Evolutionary conservation across 352 stramenopile species (phyloP), one percentile per base, ranked within the genome.

Genomic region (Pythium graminicola): DNA sequence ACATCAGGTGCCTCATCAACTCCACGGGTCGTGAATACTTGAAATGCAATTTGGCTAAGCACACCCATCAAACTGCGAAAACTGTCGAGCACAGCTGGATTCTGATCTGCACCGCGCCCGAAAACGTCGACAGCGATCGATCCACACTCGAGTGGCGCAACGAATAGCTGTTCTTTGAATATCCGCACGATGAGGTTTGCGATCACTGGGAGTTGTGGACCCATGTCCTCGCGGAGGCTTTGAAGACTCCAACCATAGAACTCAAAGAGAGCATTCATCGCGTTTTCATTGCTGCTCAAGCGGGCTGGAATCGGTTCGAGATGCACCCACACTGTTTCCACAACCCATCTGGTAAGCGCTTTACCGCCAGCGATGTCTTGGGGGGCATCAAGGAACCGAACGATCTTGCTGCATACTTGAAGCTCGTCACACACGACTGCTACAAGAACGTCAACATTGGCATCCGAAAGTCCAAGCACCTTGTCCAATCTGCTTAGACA

Each of bases 241-340:
- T 83, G 78, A 35, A 89, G 47, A 64, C 75, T 86, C 75, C 78
- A 89, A 26, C 73, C 71, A 53, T 83, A 85, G 13, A 89, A 60
- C 50, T 85, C 64, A 38, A 86, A 86, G 0, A 89, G 60, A 48
- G 74, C 69, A 13, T 67, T 70, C 69, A 84, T 83, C 11, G 64
- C 67, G 17, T 28, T 54, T 38, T 85, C 75, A 48, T 72, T 56
- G 16, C 24, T 32, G 41, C 73, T 70, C 20, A 86, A 60, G 13
- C 57, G 69, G 35, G 60, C 49, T 17, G 67, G 29, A 33, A 89
- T 59, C 7, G 65, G 70, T 28, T 72, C 63, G 38, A 89, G 53
- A 36, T 86, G 73, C n/a, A 65, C 60, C 75, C 75, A 89, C 33
- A 85, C 64, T 13, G 69, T 58, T 40, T 81, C 56, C 24, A 81